Percentiles rank a stretch among this genome's conserved stretches.
Evolutionary conservation across 2,329 filamentous ascomycete species (phyloP).

Genomic region (Diplocarpon rosae): DNA sequence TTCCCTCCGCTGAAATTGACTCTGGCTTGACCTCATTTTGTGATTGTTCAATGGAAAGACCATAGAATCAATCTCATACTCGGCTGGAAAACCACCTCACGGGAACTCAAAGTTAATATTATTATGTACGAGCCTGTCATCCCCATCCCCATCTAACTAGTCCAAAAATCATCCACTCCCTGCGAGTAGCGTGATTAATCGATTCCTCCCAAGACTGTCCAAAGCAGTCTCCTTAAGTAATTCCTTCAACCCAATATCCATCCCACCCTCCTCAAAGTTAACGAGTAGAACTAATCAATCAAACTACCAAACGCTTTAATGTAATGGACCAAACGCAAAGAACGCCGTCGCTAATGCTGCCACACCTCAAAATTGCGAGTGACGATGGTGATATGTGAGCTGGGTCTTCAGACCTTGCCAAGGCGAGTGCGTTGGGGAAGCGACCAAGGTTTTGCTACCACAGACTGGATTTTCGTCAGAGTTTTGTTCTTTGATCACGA

Average conservation of each 20-base stretch:
- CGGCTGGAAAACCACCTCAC: too few species aligned
- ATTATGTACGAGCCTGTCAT: too few species aligned
- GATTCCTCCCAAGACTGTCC: background rate
- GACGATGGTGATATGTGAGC: too few species aligned
- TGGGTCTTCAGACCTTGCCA: constrained; percentile 21
- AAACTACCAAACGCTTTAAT: background rate
- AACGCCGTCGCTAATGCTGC: background rate
- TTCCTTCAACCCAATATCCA: too few species aligned
- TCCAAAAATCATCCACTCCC: too few species aligned
- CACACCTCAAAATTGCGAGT: background rate
- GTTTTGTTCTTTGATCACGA: background rate
- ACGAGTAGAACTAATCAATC: background rate
- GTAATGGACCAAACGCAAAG: background rate
- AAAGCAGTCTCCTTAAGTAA: background rate
- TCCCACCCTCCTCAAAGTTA: too few species aligned
- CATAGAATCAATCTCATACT: too few species aligned
- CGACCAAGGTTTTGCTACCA: constrained; percentile 24
- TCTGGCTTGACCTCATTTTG: too few species aligned
- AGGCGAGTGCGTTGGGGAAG: constrained; percentile 16
- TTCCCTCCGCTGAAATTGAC: too few species aligned
- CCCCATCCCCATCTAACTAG: too few species aligned
- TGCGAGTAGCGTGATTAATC: background rate
- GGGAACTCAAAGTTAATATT: too few species aligned
- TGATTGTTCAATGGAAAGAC: too few species aligned
- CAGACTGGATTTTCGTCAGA: constrained; percentile 16